These are phyloP conservation scores for Areca catechu DNA, from an alignment of 176 grass and related monocot genomes.

Conservation along the genomic window DNA sequence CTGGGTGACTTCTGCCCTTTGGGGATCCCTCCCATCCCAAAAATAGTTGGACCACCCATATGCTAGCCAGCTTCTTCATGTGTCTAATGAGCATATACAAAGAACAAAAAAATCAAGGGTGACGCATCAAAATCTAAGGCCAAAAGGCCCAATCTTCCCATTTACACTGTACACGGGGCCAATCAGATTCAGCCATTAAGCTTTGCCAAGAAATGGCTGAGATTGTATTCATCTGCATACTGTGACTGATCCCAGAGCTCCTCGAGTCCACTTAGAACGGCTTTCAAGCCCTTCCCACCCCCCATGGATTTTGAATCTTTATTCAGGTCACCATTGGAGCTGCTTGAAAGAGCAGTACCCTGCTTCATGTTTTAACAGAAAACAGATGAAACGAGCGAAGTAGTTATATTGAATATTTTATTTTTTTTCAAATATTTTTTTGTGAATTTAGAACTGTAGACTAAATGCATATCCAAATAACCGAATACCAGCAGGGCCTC, in stretches of 20 bases:
- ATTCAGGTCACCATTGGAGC: constrained; percentile 26
- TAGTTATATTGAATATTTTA: too few species aligned
- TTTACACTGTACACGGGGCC: constrained; percentile 82
- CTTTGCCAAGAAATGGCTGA: constrained; percentile 69
- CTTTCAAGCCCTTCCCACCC: constrained; percentile 69
- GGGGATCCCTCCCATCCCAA: too few species aligned
- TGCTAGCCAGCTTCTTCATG: constrained; percentile 35
- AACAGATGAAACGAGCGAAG: neutral
- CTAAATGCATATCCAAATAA: too few species aligned
- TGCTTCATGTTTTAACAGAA: constrained; percentile 24
- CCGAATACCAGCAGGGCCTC: too few species aligned
- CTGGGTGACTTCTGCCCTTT: too few species aligned
- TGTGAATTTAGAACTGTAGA: too few species aligned
- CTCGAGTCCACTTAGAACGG: constrained; percentile 66
- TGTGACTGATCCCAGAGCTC: constrained; percentile 97
- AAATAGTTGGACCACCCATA: constrained; percentile 13
- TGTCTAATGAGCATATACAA: constrained; percentile 36
- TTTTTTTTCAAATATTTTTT: too few species aligned
- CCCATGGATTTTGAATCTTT: constrained; percentile 44
- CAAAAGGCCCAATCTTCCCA: constrained; percentile 25
- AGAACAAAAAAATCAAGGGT: constrained; percentile 29
- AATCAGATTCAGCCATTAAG: constrained; percentile 56
- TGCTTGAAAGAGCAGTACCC: constrained; percentile 42
- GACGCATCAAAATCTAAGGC: constrained; percentile 27
- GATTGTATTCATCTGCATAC: constrained; percentile 74